Evolutionary conservation across 306 rosid genomes (phyloP), one percentile per base, ranked within the genome.

Genomic region (Acmispon strigosus): DNA sequence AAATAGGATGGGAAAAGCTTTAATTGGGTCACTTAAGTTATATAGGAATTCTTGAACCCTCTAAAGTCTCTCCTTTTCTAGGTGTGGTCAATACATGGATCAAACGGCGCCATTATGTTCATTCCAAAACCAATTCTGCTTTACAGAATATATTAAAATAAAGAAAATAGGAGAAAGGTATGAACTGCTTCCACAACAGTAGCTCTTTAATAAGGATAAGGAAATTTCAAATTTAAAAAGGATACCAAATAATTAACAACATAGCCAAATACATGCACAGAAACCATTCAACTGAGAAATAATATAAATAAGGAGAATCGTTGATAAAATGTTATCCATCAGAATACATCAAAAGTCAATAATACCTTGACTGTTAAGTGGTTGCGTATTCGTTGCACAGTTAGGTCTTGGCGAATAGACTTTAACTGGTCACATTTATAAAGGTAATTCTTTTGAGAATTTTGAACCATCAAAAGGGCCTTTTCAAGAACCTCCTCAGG

Each of bases 321-420:
- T 11, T 8, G 18, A 51, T 57, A 73, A 16, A 47, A 65, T 42
- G 32, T 17, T 55, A 24, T 76, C 49, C 20, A 6, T 34, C 63
- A 67, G n/a, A 82, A 69, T 47, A 54, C 64, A 75, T 72, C 64
- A 79, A 37, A 36, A 52, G 42, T 64, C 43, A 57, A 51, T 7
- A 39, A 39, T 80, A 91, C 99, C 99, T 89, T 95, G 49, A 86
- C 99, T 27, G 99, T 95, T 60, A 95, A 87, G 36, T 84, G 91
- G 84, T 91, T 91, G 76, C 50, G 86, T 75, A 95, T 95, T 64
- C 91, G 84, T 79, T 95, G 99, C 53, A 95, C 99, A 12, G 99
- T 95, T 66, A 95, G 78, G 90, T 95, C 99, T 82, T 95, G 99
- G 58, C 99, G 99, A 66, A 95, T 91, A 36, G 99, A 95, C 85